Evolutionary conservation across 2,329 filamentous ascomycete genomes (phyloP), one percentile per base, ranked within the genome.

Genomic region (Phoma sp.): DNA sequence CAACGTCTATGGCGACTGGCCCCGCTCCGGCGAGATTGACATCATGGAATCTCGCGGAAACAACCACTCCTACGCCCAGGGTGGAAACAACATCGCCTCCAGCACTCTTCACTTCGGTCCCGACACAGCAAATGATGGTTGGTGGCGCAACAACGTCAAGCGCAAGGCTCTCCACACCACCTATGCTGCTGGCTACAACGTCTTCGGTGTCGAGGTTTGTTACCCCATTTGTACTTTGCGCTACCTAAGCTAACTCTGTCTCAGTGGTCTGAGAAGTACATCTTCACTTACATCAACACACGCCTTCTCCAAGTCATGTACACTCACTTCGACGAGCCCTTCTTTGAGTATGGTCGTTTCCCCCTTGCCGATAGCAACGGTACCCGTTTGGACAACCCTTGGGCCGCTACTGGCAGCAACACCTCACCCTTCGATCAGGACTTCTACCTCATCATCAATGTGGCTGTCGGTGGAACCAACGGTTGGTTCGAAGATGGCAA

Each of bases 41-140:
- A 90, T 96, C 48, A 79, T 86, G 67, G 90, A 95, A 76, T 87
- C 86, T 23, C 89, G 91, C 51, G 91, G 91, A 55, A 96, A 96
- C 80, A 91, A 93, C 76, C 84, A 87, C 77, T 87, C 85, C 0
- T 92, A 93, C 68, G 75, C 75, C 0, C 86, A 90, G 67, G 91
- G 91, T 37, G 91, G 91, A 61, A 91, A 92, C 79, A 88, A 95
- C 74, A 88, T 95, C 68, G 80, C 89, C 49, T 89, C 88, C 1
- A 93, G 90, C 2, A 84, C 91, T 2, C 80, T 96, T 25, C 91
- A 96, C 77, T 96, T 91, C 87, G 91, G 91, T 1, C 91, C 91
- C 1, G 83, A 91, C 65, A 64, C 80, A 4, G 81, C 79, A 55
- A 87, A 91, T 68, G 90, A 96, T 71, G 90, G 83, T 11, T 96